Evolutionary conservation across 352 stramenopile species (phyloP).

Genomic region (Pythium brachiatum): DNA sequence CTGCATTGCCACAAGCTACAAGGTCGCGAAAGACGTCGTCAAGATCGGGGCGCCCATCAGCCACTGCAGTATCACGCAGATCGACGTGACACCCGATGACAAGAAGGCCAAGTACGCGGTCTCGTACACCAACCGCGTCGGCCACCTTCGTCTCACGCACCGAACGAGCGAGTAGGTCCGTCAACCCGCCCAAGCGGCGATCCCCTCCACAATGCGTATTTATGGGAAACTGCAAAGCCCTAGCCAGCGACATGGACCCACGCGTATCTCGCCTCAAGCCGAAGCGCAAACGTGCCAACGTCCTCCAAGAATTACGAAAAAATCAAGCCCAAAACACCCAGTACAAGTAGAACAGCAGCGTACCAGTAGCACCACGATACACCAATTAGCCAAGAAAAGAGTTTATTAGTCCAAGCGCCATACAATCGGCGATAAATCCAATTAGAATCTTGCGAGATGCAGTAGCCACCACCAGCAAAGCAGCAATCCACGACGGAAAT

Average conservation of each 20-base stretch:
- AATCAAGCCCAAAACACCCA: not conserved
- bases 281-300: not conserved
- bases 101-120: constrained; percentile 44
- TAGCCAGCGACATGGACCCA: not conserved
- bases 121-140: constrained; percentile 60
- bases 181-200: not conserved
- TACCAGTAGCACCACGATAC: constrained; percentile 4
- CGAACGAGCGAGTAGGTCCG: constrained; percentile 66
- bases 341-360: constrained; percentile 6
- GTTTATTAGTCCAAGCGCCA: constrained; percentile 4
- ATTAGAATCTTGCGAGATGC: not conserved
- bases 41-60: constrained; percentile 69
- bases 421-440: not conserved
- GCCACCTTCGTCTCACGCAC: constrained; percentile 67
- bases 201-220: constrained; percentile 11
- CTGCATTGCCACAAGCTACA: constrained; percentile 61
- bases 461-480: not conserved
- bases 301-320: not conserved
- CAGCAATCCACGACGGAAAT: constrained; percentile 12
- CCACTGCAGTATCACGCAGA: constrained; percentile 74
- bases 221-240: constrained; percentile 12
- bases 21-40: constrained; percentile 71
- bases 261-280: constrained; percentile 1
- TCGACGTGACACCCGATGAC: constrained; percentile 42
- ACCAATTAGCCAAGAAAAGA: not conserved